Evolutionary conservation across 2,329 filamentous ascomycete species (phyloP), one percentile per base, ranked within the genome.

Genomic region (Polychaeton citri): DNA sequence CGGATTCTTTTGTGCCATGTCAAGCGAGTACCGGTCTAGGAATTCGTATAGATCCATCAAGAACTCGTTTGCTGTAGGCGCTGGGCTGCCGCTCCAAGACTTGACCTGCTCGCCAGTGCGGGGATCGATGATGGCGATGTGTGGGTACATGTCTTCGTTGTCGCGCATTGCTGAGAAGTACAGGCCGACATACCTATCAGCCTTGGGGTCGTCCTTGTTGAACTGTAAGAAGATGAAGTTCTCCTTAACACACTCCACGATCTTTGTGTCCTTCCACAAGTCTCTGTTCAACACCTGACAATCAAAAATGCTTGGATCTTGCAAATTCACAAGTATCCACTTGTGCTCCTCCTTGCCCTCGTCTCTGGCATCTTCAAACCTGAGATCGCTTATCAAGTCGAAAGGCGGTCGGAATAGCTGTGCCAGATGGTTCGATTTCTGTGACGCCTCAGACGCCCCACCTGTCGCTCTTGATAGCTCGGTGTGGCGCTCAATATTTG

Each of bases 161-260:
- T 93, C 85, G 46, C 81, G 75, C 30, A 68, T 67, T 36, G 44
- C 48, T 37, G 76, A 72, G 54, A 96, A 87, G 64, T 98, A 98
- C 59, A 94, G 93, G 38, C 83, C 82, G 41, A 92, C 68, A 58
- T 93, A 98, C 45, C 85, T 77, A 44, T 75, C 68, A 1, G 83
- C 84, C 24, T 78, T 72, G 0, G 76, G 72, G 47, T 92, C 86
- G 44, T 85, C 78, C 60, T 93, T 94, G 47, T 79, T 76, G 63
- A 90, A 96, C 54, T 98, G 90, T 49, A 98, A 64, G 60, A 98
- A 98, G 47, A 98, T 72, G 56, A 98, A 98, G 61, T 92, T 87
- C 54, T 95, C 88, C 49, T 74, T 74, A 19, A 98, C 69, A 1
- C 92, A 74, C n/a, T 82, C 76, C 49, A 73, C 75, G 38, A 98